A percentile compares a stretch with the other conserved stretches of the same genome.
These are phyloP conservation scores for Excoecaria cochinchinensis DNA, from an alignment of 345 rosid genomes.

Conservation along the genomic window DNA sequence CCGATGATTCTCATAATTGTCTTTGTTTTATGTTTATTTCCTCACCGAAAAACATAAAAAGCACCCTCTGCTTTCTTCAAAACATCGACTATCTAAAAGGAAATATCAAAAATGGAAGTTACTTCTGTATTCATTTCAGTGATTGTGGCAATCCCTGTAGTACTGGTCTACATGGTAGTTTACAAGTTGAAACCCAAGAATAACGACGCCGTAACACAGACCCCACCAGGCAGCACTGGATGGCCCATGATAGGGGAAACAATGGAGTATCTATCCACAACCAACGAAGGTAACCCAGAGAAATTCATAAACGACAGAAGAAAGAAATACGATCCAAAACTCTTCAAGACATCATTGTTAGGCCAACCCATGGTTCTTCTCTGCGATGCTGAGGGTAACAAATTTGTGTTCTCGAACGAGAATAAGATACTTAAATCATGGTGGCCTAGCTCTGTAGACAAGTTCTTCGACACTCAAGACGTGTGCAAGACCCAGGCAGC, in stretches of 20 bases:
- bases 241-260: constrained; percentile 13
- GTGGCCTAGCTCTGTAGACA: constrained; percentile 17
- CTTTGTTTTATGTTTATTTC: too few relatives aligned
- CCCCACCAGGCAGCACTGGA: constrained; percentile 2
- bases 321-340: not conserved
- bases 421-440: not conserved
- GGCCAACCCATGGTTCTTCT: constrained; percentile 10
- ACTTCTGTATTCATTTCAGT: not conserved
- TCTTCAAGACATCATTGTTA: constrained; percentile 8
- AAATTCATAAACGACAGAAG: constrained; percentile 17
- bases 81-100: too few relatives aligned
- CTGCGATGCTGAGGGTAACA: constrained; percentile 10
- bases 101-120: constrained; percentile 1
- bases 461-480: constrained; percentile 3
- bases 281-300: not conserved
- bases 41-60: too few relatives aligned
- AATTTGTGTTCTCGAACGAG: constrained; percentile 11
- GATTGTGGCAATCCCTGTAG: not conserved
- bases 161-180: not conserved
- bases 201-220: not conserved
- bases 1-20: too few relatives aligned
- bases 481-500: not conserved
- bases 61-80: too few relatives aligned
- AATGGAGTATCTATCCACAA: constrained; percentile 1
- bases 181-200: not conserved